Conservation (phyloP, 352 stramenopile genomes). For the Globisporangium spiculum region DNA sequence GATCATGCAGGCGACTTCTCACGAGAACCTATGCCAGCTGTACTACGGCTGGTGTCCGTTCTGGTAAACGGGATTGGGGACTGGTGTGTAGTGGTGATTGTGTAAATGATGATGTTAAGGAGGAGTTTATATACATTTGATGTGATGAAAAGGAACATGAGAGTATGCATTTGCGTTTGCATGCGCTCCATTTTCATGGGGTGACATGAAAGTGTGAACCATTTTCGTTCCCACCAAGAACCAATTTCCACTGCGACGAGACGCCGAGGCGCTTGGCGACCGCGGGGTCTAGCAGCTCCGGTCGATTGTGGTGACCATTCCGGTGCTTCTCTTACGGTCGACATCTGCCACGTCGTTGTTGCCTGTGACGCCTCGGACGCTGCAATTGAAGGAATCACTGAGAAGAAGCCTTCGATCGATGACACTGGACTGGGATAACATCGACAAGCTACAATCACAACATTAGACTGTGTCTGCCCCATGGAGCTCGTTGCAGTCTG, state of each 20-base stretch:
- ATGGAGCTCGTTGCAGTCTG: too few species aligned
- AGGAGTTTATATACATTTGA: background rate
- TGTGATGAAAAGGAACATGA: background rate
- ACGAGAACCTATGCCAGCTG: constrained; percentile 98
- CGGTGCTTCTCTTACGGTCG: too few species aligned
- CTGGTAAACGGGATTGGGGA: constrained; percentile 41
- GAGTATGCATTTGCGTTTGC: background rate
- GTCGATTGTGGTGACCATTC: too few species aligned
- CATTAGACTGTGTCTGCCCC: background rate
- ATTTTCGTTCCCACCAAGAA: background rate
- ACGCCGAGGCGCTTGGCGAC: too few species aligned
- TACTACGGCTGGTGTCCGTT: constrained; percentile 99
- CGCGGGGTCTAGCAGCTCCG: too few species aligned
- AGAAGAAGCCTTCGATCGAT: background rate
- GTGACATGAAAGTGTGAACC: background rate
- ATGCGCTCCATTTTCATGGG: background rate
- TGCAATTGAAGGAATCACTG: background rate
- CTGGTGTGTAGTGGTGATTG: background rate
- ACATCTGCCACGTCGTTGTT: background rate
- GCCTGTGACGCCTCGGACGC: background rate
- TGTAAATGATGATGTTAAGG: background rate
- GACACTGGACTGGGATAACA: background rate
- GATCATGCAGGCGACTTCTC: constrained; percentile 97
- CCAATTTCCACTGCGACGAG: background rate
- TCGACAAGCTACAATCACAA: background rate